These are phyloP conservation scores for Cyathus striatus DNA, from an alignment of 768 basidiomycete genomes.

Conservation along the genomic window DNA sequence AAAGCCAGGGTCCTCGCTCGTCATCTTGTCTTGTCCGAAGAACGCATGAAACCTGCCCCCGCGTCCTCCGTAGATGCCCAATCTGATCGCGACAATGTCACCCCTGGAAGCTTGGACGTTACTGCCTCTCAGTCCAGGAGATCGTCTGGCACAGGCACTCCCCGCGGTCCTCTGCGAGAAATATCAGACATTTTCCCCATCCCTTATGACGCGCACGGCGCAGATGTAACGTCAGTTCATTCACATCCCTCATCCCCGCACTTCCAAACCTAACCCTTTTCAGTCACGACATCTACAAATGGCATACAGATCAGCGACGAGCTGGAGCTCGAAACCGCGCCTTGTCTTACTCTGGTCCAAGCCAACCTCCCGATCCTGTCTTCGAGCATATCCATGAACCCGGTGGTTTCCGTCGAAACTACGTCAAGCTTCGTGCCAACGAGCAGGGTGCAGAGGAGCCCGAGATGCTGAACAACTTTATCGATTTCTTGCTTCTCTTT, in stretches of 20 bases:
- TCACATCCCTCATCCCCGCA: conserved; percentile 1
- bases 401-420: conserved; percentile 91
- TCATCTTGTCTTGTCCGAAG: conserved; percentile 75
- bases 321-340: conserved; percentile 56
- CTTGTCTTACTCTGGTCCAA: conserved; percentile 62
- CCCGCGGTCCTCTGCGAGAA: conserved; percentile 27
- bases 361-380: conserved; percentile 58
- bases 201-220: conserved; percentile 81
- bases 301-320: conserved; percentile 73
- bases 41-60: conserved; percentile 37
- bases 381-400: conserved; percentile 95
- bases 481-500: conserved; percentile 92
- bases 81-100: too few relatives aligned
- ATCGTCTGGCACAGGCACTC: conserved; percentile 15
- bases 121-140: conserved; percentile 11
- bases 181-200: conserved; percentile 78
- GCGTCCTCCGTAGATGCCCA: conserved; percentile 17
- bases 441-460: conserved; percentile 63
- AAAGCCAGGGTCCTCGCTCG: conserved; percentile 76
- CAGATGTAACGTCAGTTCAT: conserved; percentile 82
- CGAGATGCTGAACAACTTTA: conserved; percentile 74
- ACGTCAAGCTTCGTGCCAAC: conserved; percentile 66
- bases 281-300: conserved; percentile 93
- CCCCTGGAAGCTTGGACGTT: too few relatives aligned
- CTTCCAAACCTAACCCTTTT: conserved; percentile 1